A percentile compares a stretch with the other conserved stretches of the same genome.
These are phyloP conservation scores for Choanephora cucurbitarum DNA, from an alignment of 371 early-diverging fungal genomes.

Conservation along the genomic window DNA sequence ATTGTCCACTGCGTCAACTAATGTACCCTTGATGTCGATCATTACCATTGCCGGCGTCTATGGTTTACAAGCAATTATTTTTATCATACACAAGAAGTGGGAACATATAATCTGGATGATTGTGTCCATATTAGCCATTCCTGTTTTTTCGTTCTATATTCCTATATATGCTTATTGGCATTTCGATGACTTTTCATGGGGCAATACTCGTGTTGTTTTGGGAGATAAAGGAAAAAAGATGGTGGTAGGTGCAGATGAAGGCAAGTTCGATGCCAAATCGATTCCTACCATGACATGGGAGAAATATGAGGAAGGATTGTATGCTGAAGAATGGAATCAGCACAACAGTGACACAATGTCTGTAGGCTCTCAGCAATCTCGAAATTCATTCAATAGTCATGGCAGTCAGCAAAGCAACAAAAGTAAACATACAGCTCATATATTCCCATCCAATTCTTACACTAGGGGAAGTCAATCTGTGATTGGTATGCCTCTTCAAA, in stretches of 20 bases:
- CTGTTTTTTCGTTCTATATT: constrained; percentile 61
- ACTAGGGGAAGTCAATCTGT: not conserved
- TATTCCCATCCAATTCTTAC: not conserved
- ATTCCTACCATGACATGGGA: constrained; percentile 80
- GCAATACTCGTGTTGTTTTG: constrained; percentile 85
- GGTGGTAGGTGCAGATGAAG: constrained; percentile 50
- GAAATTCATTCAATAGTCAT: constrained; percentile 23
- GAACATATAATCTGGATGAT: constrained; percentile 84
- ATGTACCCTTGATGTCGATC: constrained; percentile 60
- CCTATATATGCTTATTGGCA: constrained; percentile 86
- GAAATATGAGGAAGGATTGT: constrained; percentile 75
- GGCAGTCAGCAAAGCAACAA: constrained; percentile 22
- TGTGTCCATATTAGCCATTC: constrained; percentile 67
- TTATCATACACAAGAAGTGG: constrained; percentile 76
- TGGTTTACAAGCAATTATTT: constrained; percentile 83
- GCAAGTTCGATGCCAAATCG: constrained; percentile 63
- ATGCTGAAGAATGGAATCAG: constrained; percentile 7
- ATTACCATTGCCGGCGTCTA: constrained; percentile 76
- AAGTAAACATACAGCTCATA: constrained; percentile 1
- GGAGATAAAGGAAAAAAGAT: constrained; percentile 73
- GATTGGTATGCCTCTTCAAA: not conserved
- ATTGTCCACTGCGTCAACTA: constrained; percentile 40
- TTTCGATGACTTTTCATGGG: constrained; percentile 89
- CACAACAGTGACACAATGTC: constrained; percentile 14
- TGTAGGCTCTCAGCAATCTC: constrained; percentile 27